Conservation (phyloP, 495 filamentous ascomycete species). For the Astrocystis sublimbata region DNA sequence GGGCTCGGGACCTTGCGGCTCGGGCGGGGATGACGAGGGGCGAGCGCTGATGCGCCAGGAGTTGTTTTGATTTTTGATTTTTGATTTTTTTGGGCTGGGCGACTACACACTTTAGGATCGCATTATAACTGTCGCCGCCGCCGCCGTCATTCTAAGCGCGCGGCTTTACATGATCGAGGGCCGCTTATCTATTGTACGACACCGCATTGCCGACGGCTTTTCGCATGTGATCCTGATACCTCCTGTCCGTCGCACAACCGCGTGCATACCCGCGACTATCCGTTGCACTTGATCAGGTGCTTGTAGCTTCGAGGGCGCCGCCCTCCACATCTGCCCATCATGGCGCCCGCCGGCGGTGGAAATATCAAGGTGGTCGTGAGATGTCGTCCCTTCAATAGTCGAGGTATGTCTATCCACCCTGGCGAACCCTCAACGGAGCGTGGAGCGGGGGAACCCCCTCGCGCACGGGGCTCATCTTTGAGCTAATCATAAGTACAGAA, state of each 20-base stretch:
- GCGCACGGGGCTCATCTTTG: not conserved
- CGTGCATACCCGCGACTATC: conserved; percentile 22
- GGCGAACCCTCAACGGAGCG: not conserved
- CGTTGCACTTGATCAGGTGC: conserved; percentile 9
- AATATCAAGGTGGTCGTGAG: conserved; percentile 99
- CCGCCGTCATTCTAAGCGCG: not conserved
- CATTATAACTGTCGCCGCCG: conserved; percentile 10
- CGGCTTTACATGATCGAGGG: not conserved
- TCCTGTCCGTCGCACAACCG: conserved; percentile 28
- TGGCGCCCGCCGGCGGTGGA: conserved; percentile 80
- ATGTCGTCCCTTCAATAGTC: conserved; percentile 84
- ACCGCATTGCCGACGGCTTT: not conserved
- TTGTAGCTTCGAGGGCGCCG: conserved; percentile 22
- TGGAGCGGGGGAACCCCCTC: not conserved
- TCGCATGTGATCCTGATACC: conserved; percentile 17
- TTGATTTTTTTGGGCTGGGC: too few species aligned
- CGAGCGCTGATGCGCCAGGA: conserved; percentile 19
- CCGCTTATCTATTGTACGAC: not conserved
- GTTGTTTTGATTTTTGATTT: conserved; percentile 14
- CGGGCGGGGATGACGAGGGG: conserved; percentile 17
- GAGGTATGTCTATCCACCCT: conserved; percentile 62
- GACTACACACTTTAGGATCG: not conserved
- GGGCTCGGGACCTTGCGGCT: not conserved
- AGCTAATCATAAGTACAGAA: conserved; percentile 55
- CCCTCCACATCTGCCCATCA: conserved; percentile 41